Evolutionary conservation across 306 rosid genomes (phyloP).

Genomic region (Ammopiptanthus mongolicus): DNA sequence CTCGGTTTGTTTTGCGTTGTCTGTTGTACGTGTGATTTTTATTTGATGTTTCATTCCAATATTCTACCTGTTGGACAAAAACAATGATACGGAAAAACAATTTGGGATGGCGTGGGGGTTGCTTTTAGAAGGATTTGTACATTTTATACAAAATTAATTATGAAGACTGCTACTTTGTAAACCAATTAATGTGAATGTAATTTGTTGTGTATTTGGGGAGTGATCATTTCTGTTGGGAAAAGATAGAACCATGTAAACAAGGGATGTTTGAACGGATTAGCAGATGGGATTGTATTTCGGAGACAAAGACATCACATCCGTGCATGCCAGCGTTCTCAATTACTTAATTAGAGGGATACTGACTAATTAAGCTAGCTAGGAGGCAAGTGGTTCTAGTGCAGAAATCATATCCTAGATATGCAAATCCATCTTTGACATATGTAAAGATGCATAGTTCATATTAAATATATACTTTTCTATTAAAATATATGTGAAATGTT

Average conservation of each 20-base stretch:
- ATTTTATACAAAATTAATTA: conserved; percentile 15
- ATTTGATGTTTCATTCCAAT: conserved; percentile 4
- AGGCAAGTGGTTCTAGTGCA: no score
- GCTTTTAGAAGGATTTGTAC: conserved; percentile 3
- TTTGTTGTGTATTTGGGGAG: not conserved
- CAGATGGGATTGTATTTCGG: not conserved
- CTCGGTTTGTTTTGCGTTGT: not conserved
- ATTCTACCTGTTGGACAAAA: not conserved
- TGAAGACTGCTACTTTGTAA: conserved; percentile 14
- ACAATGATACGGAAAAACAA: not conserved
- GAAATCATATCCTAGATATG: no score
- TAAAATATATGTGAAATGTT: no score
- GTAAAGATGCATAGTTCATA: no score
- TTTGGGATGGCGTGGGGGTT: not conserved
- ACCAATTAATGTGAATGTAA: conserved; percentile 16
- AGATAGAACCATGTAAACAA: conserved; percentile 23
- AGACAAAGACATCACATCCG: conserved; percentile 10
- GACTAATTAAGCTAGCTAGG: no score
- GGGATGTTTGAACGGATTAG: conserved; percentile 15
- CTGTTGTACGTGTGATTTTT: not conserved
- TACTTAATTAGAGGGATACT: not conserved
- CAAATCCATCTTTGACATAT: no score
- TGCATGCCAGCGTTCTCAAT: conserved; percentile 7
- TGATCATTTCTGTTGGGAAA: conserved; percentile 20
- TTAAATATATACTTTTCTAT: no score